phyloP scores from a whole-genome alignment of 441 rosid genomes.

The Hypseocharis bilobata region DNA sequence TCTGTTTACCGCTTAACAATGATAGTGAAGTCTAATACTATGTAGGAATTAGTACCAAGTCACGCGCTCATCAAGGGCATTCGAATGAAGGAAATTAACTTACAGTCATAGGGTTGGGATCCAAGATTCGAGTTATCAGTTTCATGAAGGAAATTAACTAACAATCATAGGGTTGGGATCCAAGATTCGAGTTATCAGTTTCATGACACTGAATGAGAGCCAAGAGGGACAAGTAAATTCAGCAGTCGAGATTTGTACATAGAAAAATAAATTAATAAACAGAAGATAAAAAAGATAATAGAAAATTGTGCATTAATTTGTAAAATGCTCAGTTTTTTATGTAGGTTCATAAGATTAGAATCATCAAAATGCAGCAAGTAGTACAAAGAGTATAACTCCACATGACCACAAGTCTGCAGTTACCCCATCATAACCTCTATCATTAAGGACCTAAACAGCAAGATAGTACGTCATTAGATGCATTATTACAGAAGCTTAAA shows the following conservation, averaged over 20 bases:
- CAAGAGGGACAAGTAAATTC: constrained; percentile 85
- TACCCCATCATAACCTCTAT: constrained; percentile 89
- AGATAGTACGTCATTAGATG: constrained; percentile 10
- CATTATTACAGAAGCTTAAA: background rate
- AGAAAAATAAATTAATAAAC: constrained; percentile 17
- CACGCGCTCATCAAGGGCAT: background rate
- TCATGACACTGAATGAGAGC: constrained; percentile 77
- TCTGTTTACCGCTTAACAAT: too few relatives aligned
- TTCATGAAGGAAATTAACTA: constrained; percentile 40
- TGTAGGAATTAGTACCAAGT: background rate
- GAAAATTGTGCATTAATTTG: constrained; percentile 15
- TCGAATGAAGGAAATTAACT: constrained; percentile 28
- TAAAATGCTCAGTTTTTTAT: constrained; percentile 69
- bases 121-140: constrained; percentile 67
- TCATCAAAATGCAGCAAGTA: constrained; percentile 98
- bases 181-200: constrained; percentile 64
- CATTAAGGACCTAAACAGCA: constrained; percentile 70
- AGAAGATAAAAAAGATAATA: constrained; percentile 6
- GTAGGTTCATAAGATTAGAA: constrained; percentile 78
- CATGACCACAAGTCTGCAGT: constrained; percentile 96
- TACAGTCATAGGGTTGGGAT: constrained; percentile 88
- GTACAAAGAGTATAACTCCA: constrained; percentile 91
- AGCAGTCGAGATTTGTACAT: constrained; percentile 67
- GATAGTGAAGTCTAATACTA: background rate
- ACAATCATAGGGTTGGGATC: constrained; percentile 91